Evolutionary conservation across 202 grass and related monocot species (phyloP).

Genomic region (Bolboschoenoplectus hybrid): DNA sequence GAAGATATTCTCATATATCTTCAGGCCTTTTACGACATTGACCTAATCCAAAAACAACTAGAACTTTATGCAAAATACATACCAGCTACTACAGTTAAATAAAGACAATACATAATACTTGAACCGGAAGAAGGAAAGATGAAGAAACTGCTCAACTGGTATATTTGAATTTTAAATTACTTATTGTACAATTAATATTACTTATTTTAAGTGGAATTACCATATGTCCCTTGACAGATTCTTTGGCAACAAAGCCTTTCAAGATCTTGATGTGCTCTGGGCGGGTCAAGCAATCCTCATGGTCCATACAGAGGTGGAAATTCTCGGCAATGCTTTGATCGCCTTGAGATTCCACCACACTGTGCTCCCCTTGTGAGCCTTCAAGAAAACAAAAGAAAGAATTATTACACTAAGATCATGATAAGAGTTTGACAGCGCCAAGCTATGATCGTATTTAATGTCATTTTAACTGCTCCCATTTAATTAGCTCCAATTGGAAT

Average conservation of each 20-base stretch:
- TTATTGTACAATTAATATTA: not conserved
- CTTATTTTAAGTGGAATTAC: constrained; percentile 40
- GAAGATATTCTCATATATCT: constrained; percentile 95
- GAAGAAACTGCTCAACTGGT: constrained; percentile 49
- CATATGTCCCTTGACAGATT: constrained; percentile 95
- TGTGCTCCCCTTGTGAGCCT: constrained; percentile 51
- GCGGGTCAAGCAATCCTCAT: constrained; percentile 63
- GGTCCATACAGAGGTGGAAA: constrained; percentile 68
- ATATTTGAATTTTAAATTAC: not conserved
- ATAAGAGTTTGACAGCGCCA: not conserved
- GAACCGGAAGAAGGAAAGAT: constrained; percentile 55
- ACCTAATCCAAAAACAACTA: constrained; percentile 61
- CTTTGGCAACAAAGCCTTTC: constrained; percentile 97
- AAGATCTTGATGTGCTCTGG: constrained; percentile 90
- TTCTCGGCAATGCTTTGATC: constrained; percentile 71
- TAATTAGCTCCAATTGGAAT: not conserved
- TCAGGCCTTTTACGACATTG: constrained; percentile 93
- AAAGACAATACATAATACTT: constrained; percentile 41
- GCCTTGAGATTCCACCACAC: constrained; percentile 78
- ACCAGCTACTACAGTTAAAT: constrained; percentile 23
- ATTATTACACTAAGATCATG: constrained; percentile 21
- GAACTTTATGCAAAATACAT: constrained; percentile 30
- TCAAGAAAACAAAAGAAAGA: not conserved
- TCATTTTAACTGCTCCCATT: not conserved
- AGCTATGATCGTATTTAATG: not conserved